These are phyloP conservation scores for Wickerhamia fluorescens DNA, from an alignment of 805 yeast genomes.

Conservation along the genomic window DNA sequence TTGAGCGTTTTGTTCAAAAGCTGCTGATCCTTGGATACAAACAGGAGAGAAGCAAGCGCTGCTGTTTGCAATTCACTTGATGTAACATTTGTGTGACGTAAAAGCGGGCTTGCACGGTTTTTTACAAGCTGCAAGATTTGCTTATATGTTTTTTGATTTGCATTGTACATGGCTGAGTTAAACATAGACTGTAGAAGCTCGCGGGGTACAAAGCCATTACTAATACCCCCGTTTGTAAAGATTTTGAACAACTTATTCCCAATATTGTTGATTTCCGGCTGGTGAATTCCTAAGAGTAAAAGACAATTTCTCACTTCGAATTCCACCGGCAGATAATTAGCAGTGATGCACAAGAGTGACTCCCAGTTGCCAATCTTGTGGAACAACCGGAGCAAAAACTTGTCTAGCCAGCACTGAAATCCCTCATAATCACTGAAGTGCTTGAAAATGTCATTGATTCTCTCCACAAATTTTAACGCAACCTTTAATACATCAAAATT, in stretches of 20 bases:
- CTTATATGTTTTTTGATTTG: slow-evolving; percentile 49
- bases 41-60: slow-evolving; percentile 52
- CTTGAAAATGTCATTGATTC: slow-evolving; percentile 23
- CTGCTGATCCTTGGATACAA: slow-evolving; percentile 32
- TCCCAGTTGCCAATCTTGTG: slow-evolving; percentile 23
- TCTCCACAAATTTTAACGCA: slow-evolving; percentile 28
- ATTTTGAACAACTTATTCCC: slow-evolving; percentile 38
- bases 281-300: slow-evolving; percentile 31
- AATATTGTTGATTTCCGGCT: slow-evolving; percentile 20
- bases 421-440: slow-evolving; percentile 20
- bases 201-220: slow-evolving; percentile 41
- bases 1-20: slow-evolving; percentile 49
- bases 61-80: slow-evolving; percentile 43
- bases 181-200: slow-evolving; percentile 42
- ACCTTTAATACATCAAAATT: slow-evolving; percentile 29
- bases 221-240: slow-evolving; percentile 43
- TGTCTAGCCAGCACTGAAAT: slow-evolving; percentile 18
- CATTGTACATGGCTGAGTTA: slow-evolving; percentile 31
- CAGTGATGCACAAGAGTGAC: slow-evolving; percentile 5
- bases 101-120: slow-evolving; percentile 38
- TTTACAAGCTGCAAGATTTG: slow-evolving; percentile 48
- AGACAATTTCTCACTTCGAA: slow-evolving; percentile 37
- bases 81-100: slow-evolving; percentile 27
- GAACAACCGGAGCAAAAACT: slow-evolving; percentile 12
- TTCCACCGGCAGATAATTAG: slow-evolving; percentile 24